Base-by-base conservation (phyloP, 2,329 filamentous ascomycete species). In the Aspergillus brunneoviolaceus region DNA sequence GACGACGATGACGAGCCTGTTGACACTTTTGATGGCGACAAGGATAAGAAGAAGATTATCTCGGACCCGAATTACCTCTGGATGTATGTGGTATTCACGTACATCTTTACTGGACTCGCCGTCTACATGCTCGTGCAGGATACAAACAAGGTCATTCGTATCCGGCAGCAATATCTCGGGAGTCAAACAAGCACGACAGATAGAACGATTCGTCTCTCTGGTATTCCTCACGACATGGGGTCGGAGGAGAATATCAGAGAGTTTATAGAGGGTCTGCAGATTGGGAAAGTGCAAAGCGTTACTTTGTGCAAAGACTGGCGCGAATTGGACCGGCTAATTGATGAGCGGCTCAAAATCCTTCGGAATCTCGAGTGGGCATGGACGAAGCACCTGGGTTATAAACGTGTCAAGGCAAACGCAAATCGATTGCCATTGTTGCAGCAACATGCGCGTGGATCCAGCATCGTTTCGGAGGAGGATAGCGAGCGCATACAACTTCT, bases 101-200 rank as follows among this genome's bases (percentile, higher is more conserved):
- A 97, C 79, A 83, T 98, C 54, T 99, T 98, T 75, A 94, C 89
- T 5, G 86, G 81, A 1, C 78, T 98, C 48, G 90, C 91, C 0
- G 80, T 97, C 12, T 96, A 93, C 72, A 85, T 94, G 67, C 87
- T 98, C 69, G 87, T 94, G 60, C 84, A 84, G 48, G 89, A 96
- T 76, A 98, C 95, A 0, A 86, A 89, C 66, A 89, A 87, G 60
- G 89, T 99, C 55, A 96, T 98, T 65, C 85, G 88, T 59, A 85
- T 94, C 31, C 84, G 95, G 25, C 95, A 99, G 74, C 87, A 92
- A 60, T 99, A 97, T 72, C 83, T 99, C 10, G 95, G 95, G 12
- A 92, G 89, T 23, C 94, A 98, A 75, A 93, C 90, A 0, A 98
- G 94, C n/a, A 86, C 97, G 55, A 98, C 95, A 1, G 95, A 99